Conservation (phyloP, 805 yeast species). For the Brettanomyces anomalus region DNA sequence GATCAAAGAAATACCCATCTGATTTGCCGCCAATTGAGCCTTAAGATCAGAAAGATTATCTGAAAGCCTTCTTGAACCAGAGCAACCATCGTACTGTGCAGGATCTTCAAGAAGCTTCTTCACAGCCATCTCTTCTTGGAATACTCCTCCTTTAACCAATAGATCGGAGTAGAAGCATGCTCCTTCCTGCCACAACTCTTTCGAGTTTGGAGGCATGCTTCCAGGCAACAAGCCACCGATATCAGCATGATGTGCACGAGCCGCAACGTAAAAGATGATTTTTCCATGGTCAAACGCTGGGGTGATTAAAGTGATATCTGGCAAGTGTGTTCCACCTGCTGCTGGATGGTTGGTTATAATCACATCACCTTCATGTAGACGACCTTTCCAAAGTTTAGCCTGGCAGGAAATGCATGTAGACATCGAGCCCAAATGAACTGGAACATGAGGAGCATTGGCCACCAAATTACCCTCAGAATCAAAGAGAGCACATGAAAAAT, state of each 20-base stretch:
- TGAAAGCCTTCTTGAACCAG: constrained; percentile 76
- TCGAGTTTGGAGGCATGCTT: constrained; percentile 90
- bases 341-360: constrained; percentile 74
- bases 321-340: constrained; percentile 80
- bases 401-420: constrained; percentile 68
- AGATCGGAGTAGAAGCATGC: constrained; percentile 77
- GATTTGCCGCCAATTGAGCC: constrained; percentile 86
- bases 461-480: constrained; percentile 69
- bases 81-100: constrained; percentile 73
- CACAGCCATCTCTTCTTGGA: constrained; percentile 65
- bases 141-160: constrained; percentile 60
- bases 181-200: constrained; percentile 80
- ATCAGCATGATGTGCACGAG: constrained; percentile 95
- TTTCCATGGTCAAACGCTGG: constrained; percentile 66
- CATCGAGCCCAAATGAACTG: constrained; percentile 84
- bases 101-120: constrained; percentile 63
- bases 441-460: constrained; percentile 85
- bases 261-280: constrained; percentile 80
- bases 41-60: constrained; percentile 81
- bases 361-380: constrained; percentile 64
- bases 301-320: constrained; percentile 86
- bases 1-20: constrained; percentile 68
- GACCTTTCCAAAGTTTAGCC: constrained; percentile 54
- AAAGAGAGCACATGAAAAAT: constrained; percentile 78
- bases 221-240: constrained; percentile 92